Percentiles rank a stretch among this genome's conserved stretches.
These are phyloP conservation scores for Nepenthes alata DNA, from an alignment of 179 eudicot species.

Conservation along the genomic window DNA sequence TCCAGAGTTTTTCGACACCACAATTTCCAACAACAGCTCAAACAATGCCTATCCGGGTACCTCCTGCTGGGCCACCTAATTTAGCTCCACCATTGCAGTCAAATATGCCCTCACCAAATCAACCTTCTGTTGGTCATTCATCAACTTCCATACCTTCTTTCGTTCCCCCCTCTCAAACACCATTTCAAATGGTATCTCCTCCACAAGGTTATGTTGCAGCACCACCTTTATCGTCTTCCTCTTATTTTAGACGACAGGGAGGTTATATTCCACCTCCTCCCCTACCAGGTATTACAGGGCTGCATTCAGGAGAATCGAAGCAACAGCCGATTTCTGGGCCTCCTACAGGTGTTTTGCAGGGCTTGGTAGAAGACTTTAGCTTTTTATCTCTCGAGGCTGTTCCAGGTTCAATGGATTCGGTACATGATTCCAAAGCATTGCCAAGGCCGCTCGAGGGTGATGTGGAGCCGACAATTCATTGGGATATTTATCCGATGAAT, in stretches of 20 bases:
- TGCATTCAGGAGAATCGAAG: neutral
- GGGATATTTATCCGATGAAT: conserved; percentile 65
- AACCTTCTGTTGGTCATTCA: conserved; percentile 27
- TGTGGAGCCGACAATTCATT: conserved; percentile 43
- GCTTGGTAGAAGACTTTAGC: conserved; percentile 67
- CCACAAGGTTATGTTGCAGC: conserved; percentile 25
- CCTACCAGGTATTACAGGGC: conserved; percentile 16
- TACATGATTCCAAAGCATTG: conserved; percentile 59
- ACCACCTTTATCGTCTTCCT: conserved; percentile 34
- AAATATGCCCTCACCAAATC: conserved; percentile 26
- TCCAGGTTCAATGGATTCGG: conserved; percentile 81
- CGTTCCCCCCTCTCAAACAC: conserved; percentile 41
- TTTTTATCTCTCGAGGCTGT: conserved; percentile 63
- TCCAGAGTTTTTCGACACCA: conserved; percentile 49
- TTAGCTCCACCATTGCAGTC: conserved; percentile 31
- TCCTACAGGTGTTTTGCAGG: conserved; percentile 44
- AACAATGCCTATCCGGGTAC: conserved; percentile 22
- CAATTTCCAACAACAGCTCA: conserved; percentile 45
- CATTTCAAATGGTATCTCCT: conserved; percentile 17
- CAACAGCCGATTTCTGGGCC: conserved; percentile 34
- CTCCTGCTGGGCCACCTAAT: conserved; percentile 26
- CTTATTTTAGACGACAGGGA: conserved; percentile 24
- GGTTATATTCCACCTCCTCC: conserved; percentile 31
- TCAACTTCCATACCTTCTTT: conserved; percentile 34
- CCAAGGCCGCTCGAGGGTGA: conserved; percentile 92